A percentile compares a stretch with the other conserved stretches of the same genome.
Evolutionary conservation across 2,329 filamentous ascomycete species (phyloP).

Genomic region (Clarireedia paspali): DNA sequence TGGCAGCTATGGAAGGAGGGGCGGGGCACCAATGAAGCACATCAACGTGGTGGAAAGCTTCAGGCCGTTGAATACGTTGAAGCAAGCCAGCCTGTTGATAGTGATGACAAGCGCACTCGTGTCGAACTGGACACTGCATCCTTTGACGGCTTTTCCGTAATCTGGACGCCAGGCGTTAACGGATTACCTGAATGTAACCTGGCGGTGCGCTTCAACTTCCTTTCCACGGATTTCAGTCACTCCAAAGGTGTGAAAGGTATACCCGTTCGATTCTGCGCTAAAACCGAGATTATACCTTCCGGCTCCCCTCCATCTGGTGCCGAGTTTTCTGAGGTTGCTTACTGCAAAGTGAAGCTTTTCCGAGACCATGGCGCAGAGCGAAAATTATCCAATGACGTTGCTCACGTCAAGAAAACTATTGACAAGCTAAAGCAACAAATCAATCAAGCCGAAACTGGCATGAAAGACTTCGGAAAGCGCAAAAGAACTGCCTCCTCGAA

Average conservation of each 20-base stretch:
- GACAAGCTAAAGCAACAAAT: constrained; percentile 96
- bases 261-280: constrained; percentile 84
- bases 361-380: constrained; percentile 91
- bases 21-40: constrained; percentile 88
- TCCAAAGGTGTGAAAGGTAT: constrained; percentile 98
- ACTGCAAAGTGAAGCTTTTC: constrained; percentile 96
- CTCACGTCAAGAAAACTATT: constrained; percentile 92
- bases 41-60: constrained; percentile 84
- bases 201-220: constrained; percentile 92
- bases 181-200: constrained; percentile 71
- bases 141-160: constrained; percentile 89
- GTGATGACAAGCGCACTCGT: constrained; percentile 58
- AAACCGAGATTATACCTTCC: constrained; percentile 63
- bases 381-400: constrained; percentile 89
- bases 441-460: constrained; percentile 61
- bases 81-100: constrained; percentile 48
- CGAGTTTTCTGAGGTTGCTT: constrained; percentile 66
- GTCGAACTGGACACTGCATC: constrained; percentile 69
- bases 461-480: constrained; percentile 60
- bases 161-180: constrained; percentile 70
- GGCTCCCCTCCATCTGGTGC: constrained; percentile 41
- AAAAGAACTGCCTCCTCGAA: constrained; percentile 46
- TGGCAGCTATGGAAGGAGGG: constrained; percentile 97
- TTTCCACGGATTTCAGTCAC: constrained; percentile 97
- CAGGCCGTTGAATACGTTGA: constrained; percentile 94